Conservation (phyloP, 208 protist genomes). For the Wallacemonas rigidus region DNA sequence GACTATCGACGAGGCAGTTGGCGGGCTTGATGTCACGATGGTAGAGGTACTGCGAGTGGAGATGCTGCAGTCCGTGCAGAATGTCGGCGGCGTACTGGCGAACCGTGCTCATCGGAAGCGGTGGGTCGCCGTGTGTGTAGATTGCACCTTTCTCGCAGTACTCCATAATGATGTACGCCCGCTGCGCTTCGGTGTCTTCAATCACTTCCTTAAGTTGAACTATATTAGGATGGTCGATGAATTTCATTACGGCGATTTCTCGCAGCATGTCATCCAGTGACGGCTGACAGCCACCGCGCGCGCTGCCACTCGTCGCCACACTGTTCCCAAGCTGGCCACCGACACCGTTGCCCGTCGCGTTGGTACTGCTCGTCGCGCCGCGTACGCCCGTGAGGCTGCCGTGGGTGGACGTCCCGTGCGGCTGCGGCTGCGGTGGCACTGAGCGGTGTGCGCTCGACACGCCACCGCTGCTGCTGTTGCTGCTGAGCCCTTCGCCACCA, state of each 20-base stretch:
- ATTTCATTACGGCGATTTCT: slow-evolving; percentile 97
- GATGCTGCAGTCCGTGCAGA: slow-evolving; percentile 65
- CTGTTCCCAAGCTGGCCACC: background rate
- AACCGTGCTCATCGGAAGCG: slow-evolving; percentile 52
- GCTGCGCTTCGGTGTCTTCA: slow-evolving; percentile 90
- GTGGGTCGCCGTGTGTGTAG: slow-evolving; percentile 51
- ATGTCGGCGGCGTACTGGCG: slow-evolving; percentile 65
- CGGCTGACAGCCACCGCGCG: background rate
- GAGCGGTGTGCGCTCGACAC: too few relatives aligned
- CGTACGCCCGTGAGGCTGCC: too few relatives aligned
- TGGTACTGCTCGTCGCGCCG: background rate
- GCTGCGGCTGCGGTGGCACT: too few relatives aligned
- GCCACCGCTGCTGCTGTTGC: slow-evolving; percentile 20
- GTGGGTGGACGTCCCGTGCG: too few relatives aligned
- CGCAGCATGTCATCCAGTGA: slow-evolving; percentile 80
- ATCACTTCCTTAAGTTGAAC: slow-evolving; percentile 96
- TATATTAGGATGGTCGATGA: slow-evolving; percentile 95
- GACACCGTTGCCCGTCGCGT: background rate
- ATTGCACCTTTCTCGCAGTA: slow-evolving; percentile 88
- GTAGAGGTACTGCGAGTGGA: slow-evolving; percentile 79
- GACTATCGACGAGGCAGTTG: slow-evolving; percentile 75
- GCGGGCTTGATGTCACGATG: slow-evolving; percentile 85
- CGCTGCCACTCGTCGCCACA: background rate
- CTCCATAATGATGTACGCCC: slow-evolving; percentile 95
- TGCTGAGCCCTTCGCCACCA: slow-evolving; percentile 4